These are phyloP conservation scores for Pseudocercospora cruenta DNA, from an alignment of 2,329 filamentous ascomycete genomes.

Conservation along the genomic window DNA sequence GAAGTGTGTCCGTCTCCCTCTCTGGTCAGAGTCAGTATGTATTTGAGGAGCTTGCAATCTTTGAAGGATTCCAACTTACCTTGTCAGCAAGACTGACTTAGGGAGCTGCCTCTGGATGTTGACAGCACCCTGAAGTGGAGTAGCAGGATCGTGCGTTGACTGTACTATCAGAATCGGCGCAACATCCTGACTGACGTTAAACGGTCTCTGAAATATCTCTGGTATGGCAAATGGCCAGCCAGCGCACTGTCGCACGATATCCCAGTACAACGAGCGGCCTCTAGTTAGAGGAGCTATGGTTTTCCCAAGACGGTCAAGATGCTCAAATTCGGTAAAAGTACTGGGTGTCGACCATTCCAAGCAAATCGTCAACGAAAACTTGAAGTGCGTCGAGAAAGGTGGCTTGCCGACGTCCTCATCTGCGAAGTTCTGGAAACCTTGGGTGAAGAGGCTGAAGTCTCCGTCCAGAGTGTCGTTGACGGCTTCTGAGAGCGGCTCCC, in stretches of 20 bases:
- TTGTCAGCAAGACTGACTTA: conserved; percentile 2
- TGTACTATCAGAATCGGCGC: not conserved
- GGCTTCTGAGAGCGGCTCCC: not conserved
- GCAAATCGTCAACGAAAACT: not conserved
- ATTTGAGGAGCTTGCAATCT: not conserved
- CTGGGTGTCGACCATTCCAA: not conserved
- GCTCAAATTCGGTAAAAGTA: not conserved
- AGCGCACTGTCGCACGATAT: not conserved
- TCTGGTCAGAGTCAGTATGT: not conserved
- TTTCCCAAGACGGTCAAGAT: not conserved
- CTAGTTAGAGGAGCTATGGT: not conserved
- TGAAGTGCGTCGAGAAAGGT: not conserved
- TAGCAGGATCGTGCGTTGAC: not conserved
- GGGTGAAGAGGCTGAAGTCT: not conserved
- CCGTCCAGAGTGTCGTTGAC: not conserved
- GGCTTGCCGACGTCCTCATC: not conserved
- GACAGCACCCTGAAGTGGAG: not conserved
- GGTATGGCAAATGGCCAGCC: conserved; percentile 1
- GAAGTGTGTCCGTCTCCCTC: conserved; percentile 6
- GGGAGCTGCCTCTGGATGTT: conserved; percentile 6
- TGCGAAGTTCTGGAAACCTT: not conserved
- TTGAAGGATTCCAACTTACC: not conserved
- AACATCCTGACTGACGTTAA: not conserved
- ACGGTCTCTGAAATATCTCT: not conserved
- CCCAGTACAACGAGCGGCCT: not conserved